A percentile compares a stretch with the other conserved stretches of the same genome.
Conservation (phyloP, 345 rosid genomes). For the Brassica carinata region DNA sequence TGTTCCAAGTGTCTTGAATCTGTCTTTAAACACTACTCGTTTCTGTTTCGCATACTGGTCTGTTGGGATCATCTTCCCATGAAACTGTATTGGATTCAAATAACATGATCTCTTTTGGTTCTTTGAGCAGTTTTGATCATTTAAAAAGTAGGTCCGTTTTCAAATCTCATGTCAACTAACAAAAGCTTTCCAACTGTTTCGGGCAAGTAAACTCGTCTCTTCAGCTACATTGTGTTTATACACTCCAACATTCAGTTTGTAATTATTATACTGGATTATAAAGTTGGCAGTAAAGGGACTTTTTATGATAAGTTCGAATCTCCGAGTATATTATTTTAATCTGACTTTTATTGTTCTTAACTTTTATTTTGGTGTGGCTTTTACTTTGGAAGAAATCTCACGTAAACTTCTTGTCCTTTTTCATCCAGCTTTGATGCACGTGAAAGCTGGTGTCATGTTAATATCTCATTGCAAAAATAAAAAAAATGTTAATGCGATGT, state of each 20-base stretch:
- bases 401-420: conserved; percentile 35
- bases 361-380: not conserved
- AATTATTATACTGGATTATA: not conserved
- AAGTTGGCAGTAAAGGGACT: not conserved
- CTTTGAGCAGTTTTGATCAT: not conserved
- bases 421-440: conserved; percentile 39
- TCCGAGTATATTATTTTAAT: conserved; percentile 25
- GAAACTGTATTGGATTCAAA: not conserved
- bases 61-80: not conserved
- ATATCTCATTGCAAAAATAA: not conserved
- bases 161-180: not conserved
- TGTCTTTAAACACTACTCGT: not conserved
- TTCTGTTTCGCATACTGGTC: not conserved
- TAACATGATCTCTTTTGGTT: not conserved
- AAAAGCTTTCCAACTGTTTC: not conserved
- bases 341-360: conserved; percentile 11
- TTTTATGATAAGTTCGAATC: conserved; percentile 38
- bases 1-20: not conserved
- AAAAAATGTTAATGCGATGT: not conserved
- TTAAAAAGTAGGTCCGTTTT: not conserved
- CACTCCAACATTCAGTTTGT: conserved; percentile 7
- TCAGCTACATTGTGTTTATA: not conserved
- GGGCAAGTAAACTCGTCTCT: not conserved
- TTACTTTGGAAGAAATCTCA: conserved; percentile 39
- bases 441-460: conserved; percentile 35